phyloP scores from a whole-genome alignment of 1,284 basidiomycete genomes.

The Meripilus lineatus region DNA sequence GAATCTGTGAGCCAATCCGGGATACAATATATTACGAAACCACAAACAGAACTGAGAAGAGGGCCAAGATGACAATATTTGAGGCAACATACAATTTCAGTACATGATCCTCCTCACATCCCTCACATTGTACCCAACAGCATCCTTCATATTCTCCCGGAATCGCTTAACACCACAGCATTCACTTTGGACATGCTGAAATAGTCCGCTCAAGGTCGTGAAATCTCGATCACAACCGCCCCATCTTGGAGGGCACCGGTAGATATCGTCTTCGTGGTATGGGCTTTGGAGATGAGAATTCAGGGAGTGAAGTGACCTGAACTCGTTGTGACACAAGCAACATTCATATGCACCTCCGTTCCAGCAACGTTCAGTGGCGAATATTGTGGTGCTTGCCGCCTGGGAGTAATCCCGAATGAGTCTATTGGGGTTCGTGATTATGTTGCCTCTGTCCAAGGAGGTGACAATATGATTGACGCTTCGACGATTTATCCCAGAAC shows the following conservation, averaged over 20 bases:
- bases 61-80: too few species aligned
- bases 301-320: constrained; percentile 12
- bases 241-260: constrained; percentile 16
- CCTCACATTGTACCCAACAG: constrained; percentile 14
- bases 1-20: too few species aligned
- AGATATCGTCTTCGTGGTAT: constrained; percentile 21
- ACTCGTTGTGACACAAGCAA: constrained; percentile 16
- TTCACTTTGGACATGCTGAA: constrained; percentile 28
- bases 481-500: constrained; percentile 25
- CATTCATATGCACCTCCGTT: constrained; percentile 12
- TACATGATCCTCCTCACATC: constrained; percentile 25
- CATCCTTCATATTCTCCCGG: constrained; percentile 15
- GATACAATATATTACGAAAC: too few species aligned
- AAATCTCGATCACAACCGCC: constrained; percentile 21
- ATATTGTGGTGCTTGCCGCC: background rate
- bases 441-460: constrained; percentile 20
- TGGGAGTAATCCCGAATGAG: constrained; percentile 19
- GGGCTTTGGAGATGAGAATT: constrained; percentile 21
- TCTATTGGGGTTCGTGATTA: constrained; percentile 28
- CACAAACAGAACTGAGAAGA: too few species aligned
- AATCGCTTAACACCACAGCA: constrained; percentile 24
- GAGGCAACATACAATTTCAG: too few species aligned
- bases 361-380: constrained; percentile 8
- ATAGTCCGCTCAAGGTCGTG: constrained; percentile 24
- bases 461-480: constrained; percentile 23